Base-by-base conservation (phyloP, 2,329 filamentous ascomycete species). In the Ilyonectria robusta region DNA sequence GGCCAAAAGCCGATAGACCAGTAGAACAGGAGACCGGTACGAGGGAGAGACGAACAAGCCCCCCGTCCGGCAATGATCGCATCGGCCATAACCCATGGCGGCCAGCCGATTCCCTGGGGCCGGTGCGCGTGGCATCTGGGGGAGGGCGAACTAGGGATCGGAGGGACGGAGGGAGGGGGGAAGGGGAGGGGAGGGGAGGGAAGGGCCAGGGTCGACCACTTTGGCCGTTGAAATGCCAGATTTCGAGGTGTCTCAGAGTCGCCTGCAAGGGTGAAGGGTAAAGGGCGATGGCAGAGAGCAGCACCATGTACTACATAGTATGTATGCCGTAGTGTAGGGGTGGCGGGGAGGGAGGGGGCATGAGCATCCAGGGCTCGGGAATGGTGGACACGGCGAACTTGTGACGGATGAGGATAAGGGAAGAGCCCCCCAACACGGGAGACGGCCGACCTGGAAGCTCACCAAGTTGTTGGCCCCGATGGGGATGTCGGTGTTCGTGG, bases 161-260 rank as follows among this genome's bases (percentile, higher is more conserved):
- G 58, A 21, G 47, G 33, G 46, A 13, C 21, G 46, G 33, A 7
- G 33, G 33, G 9, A 5, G 4, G 33, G 4, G 8, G 33, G n/a
- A n/a, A 9, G 31, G 31, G 48, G 56, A 26, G 31, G 56, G 33
- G 31, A 26, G 31, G 53, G 59, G 19, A 31, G 46, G 37, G 35
- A 50, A 50, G 23, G 61, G 51, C 35, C 40, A 53, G 51, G 54
- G 54, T 37, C 35, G 56, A 57, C 65, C 69, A 66, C 70, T 64
- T 71, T 67, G 70, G 71, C 74, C 72, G 74, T 76, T 76, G 70
- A 72, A 48, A 75, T 76, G 74, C 74, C 74, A 76, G 72, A 75
- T 74, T 74, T 70, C 69, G 19, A 65, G 70, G 53, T 74, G 74
- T 75, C 72, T 76, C 74, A 76, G 66, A 75, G 58, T 57, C 59